Base-by-base conservation (phyloP, 805 yeast species). In the Jamesozyma gamospora region DNA sequence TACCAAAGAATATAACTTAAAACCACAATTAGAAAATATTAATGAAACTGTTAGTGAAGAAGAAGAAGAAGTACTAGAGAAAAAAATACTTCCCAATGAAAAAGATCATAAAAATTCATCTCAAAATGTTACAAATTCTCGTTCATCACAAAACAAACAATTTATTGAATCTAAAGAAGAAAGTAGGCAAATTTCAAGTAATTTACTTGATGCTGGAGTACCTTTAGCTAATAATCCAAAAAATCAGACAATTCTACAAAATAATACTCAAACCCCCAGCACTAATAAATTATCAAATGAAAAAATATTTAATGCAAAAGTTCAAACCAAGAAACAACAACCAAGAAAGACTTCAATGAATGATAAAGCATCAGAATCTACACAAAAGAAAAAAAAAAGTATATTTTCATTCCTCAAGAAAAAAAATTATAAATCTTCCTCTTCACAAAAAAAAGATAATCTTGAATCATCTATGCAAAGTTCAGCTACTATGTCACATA, bases 391-490 rank as follows among this genome's bases (percentile, higher is more conserved):
- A 39, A 53, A 45, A 35, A 55, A 48, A 30, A 50, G 56, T 37
- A 43, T 56, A 15, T 56, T 57, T 39, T 56, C 60, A n/a, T 58
- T 56, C 34, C 41, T 56, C 16, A 53, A 47, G 39, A 55, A 44
- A 34, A 56, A 51, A 30, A 44, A 34, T n/a, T 31, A 46, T 10
- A 46, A 42, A 34, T 39, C 41, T 15, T 15, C 41, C 15, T 15
- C 60, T 12, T 58, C 55, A 34, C 40, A 54, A 17, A 53, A 46
- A 40, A 55, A 44, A 34, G 55, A 51, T 30, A 43, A 34, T n/a
- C 30, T 46, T 10, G 45, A 42, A 34, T 37, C 41, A 28, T 40
- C 51, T 15, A 35, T 40, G 18, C 38, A 37, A 31, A 36, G 26
- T 11, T 40, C 43, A 8, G 32, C 44, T 15, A 29, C 39, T 32